Conservation (phyloP, 371 early-diverging fungal species). For the Mortierella sp. region DNA sequence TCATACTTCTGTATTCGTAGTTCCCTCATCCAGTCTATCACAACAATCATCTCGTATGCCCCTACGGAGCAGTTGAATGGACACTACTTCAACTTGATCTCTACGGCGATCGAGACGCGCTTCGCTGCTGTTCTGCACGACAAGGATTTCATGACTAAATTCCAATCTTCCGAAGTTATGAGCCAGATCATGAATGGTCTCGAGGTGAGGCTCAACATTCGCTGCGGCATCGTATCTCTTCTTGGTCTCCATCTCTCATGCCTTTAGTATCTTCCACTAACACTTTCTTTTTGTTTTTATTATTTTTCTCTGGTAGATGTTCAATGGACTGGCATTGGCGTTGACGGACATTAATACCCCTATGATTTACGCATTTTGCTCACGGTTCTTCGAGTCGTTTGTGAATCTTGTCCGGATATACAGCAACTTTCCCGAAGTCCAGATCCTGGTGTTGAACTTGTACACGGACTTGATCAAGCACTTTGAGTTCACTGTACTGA, state of each 20-base stretch:
- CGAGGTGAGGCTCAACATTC: slow-evolving; percentile 63
- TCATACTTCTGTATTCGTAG: slow-evolving; percentile 38
- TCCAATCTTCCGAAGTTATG: slow-evolving; percentile 69
- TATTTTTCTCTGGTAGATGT: slow-evolving; percentile 63
- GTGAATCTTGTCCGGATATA: slow-evolving; percentile 76
- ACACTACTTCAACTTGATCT: slow-evolving; percentile 70
- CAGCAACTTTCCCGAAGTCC: slow-evolving; percentile 72
- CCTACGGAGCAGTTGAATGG: slow-evolving; percentile 62
- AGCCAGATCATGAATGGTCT: slow-evolving; percentile 74
- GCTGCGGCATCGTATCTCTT: too few relatives aligned
- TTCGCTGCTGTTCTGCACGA: slow-evolving; percentile 66
- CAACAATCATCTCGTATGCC: slow-evolving; percentile 73
- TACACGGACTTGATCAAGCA: slow-evolving; percentile 70
- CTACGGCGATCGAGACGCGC: slow-evolving; percentile 71
- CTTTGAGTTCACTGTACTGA: slow-evolving; percentile 59
- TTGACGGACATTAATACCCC: slow-evolving; percentile 74
- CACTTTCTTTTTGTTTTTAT: not conserved
- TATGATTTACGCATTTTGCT: slow-evolving; percentile 68
- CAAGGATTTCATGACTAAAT: slow-evolving; percentile 70
- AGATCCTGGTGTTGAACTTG: slow-evolving; percentile 71
- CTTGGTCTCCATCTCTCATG: not conserved
- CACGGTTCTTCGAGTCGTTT: slow-evolving; percentile 76
- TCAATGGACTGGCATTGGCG: slow-evolving; percentile 83
- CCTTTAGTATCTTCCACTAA: not conserved
- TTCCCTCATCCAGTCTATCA: slow-evolving; percentile 76